phyloP scores from a whole-genome alignment of 805 yeast genomes.

The Clavispora fructus region DNA sequence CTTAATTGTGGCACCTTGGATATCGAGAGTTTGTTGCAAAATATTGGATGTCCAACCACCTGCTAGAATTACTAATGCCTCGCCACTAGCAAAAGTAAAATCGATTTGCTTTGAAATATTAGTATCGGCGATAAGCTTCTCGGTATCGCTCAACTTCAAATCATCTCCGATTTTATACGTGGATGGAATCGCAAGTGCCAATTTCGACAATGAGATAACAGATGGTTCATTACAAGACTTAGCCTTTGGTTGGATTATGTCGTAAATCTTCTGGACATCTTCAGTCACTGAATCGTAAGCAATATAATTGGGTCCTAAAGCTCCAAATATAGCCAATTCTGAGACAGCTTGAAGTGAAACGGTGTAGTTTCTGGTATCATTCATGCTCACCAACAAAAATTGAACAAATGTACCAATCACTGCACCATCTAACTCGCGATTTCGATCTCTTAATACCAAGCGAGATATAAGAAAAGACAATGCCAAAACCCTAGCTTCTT shows the following conservation, averaged over 20 bases:
- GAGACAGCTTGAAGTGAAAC: constrained; percentile 35
- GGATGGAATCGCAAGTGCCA: constrained; percentile 38
- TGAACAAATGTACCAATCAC: constrained; percentile 9
- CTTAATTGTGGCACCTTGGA: constrained; percentile 31
- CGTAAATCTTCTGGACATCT: constrained; percentile 16
- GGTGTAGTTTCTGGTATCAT: constrained; percentile 19
- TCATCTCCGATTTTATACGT: constrained; percentile 6
- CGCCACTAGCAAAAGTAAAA: constrained; percentile 73
- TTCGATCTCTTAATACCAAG: constrained; percentile 26
- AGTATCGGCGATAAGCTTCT: constrained; percentile 48
- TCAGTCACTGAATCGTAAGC: constrained; percentile 5
- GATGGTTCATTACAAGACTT: constrained; percentile 58
- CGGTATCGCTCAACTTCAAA: constrained; percentile 26
- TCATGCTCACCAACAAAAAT: constrained; percentile 10
- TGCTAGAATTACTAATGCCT: constrained; percentile 66
- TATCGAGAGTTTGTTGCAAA: constrained; percentile 49
- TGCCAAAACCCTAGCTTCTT: constrained; percentile 24
- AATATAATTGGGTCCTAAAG: constrained; percentile 31
- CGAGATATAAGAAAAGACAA: constrained; percentile 46
- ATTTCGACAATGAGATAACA: constrained; percentile 48
- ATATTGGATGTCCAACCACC: constrained; percentile 70
- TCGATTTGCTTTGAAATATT: constrained; percentile 72
- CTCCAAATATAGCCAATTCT: constrained; percentile 44
- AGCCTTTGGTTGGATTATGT: constrained; percentile 33
- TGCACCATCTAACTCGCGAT: constrained; percentile 9